These are phyloP conservation scores for Jackrogersella minutella DNA, from an alignment of 495 filamentous ascomycete genomes.

Conservation along the genomic window DNA sequence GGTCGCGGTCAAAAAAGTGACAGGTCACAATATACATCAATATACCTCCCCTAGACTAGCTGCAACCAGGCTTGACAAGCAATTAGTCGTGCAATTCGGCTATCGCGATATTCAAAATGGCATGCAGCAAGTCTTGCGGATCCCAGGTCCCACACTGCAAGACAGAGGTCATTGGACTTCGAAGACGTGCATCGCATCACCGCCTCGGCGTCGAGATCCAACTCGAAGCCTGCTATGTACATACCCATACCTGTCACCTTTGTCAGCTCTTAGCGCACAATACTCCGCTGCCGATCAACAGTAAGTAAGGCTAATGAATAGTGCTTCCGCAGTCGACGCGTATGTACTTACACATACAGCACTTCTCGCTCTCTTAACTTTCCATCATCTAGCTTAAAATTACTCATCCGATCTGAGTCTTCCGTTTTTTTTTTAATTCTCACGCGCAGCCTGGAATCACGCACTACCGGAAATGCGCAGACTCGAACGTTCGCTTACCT, in stretches of 20 bases:
- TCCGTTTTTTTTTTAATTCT: constrained; percentile 36
- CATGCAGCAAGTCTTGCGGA: constrained; percentile 34
- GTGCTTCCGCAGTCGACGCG: constrained; percentile 11
- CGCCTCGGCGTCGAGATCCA: constrained; percentile 20
- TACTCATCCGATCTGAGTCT: constrained; percentile 26
- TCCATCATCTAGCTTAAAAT: neutral
- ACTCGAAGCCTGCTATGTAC: constrained; percentile 17
- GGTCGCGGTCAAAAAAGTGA: constrained; percentile 35
- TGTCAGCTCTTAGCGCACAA: constrained; percentile 25
- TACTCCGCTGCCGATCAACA: constrained; percentile 22
- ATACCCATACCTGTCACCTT: constrained; percentile 35
- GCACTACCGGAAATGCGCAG: constrained; percentile 31
- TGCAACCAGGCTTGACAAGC: constrained; percentile 28
- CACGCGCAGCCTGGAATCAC: constrained; percentile 23
- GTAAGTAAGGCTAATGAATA: constrained; percentile 32
- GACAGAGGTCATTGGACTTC: constrained; percentile 34
- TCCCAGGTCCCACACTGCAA: constrained; percentile 25
- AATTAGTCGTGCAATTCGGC: constrained; percentile 39
- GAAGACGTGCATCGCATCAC: constrained; percentile 31
- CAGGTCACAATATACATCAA: constrained; percentile 32
- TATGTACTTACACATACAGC: neutral
- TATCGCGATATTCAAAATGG: constrained; percentile 41
- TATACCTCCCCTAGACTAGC: constrained; percentile 21
- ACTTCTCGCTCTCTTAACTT: neutral
- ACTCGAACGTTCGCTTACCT: constrained; percentile 23